Base-by-base conservation (phyloP, 495 filamentous ascomycete species). In the Alectoria sarmentosa region DNA sequence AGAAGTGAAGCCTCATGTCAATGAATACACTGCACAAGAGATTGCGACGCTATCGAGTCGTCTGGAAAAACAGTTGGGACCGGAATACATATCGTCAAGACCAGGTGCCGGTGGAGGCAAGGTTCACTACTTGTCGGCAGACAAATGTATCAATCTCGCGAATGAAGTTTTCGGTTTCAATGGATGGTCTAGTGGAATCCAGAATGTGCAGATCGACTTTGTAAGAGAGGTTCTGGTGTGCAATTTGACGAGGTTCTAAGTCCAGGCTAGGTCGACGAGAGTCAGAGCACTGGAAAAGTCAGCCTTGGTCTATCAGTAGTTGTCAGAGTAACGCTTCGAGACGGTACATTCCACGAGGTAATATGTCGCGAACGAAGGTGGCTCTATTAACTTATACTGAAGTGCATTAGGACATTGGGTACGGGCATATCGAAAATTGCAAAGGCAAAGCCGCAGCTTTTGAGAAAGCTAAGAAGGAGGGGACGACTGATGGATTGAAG, bases 131-230 rank as follows among this genome's bases (percentile, higher is more conserved):
- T 80, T 99, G 37, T 84, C 89, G 15, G 91, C 90, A 9, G 91
- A 98, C 69, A 98, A 98, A 77, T 90, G 86, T 73, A 98, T 99
- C 68, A 89, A 88, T 60, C 86, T 99, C 42, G 94, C 94, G 41
- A 99, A 99, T 71, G 91, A 99, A 69, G 89, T 98, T 6, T 97
- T 99, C 76, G 94, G 94, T 13, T 99, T 99, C 79, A 97, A 98
- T 76, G 94, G 94, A 54, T 99, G 94, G 94, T 95, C 90, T 17
- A 94, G 89, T 61, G 83, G 85, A 54, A 95, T 99, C 59, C 87
- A 89, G 71, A 88, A 91, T 67, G 86, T 96, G 23, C 86, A 92
- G 70, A 87, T 97, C 58, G 94, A 98, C 73, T 98, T 91, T 75
- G 91, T 95, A 73, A 62, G 82, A 73, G 37, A 21, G 1, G 30